Evolutionary conservation across 108 stramenopile genomes (phyloP), one percentile per base, ranked within the genome.

Genomic region (Pseudonitzschia pungens): DNA sequence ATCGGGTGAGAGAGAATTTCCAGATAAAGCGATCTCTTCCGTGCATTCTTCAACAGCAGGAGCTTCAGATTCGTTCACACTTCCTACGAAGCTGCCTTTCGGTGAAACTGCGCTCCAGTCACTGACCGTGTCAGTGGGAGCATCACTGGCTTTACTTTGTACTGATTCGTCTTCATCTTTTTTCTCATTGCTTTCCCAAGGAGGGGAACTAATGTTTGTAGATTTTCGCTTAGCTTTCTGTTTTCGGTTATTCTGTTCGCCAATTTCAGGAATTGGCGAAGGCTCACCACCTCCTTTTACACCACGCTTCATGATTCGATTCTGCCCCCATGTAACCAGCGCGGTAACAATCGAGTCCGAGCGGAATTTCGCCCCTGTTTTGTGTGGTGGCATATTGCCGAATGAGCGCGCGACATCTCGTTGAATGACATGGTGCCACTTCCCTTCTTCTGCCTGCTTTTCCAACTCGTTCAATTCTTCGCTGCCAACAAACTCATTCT

Each of bases 331-430:
- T 9, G 89, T 83, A n/a, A 92, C 90, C 24, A 95, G 82, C 18
- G 94, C 94, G 14, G 88, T 74, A 12, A 95, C 91, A 60, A 95
- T 95, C 5, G 91, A 92, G 70, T 95, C 91, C 40, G 84, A 79
- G 56, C 86, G 68, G 21, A 87, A 79, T 10, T 78, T 80, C 29
- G 88, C 85, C 14, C 89, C 89, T 20, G 87, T 88, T 69, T 92
- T 95, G 64, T 95, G 94, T 16, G 94, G 94, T 27, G 94, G 94
- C 84, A 95, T 85, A 60, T 91, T 95, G 18, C 94, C 94, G 70
- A 95, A 95, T 7, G 89, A 80, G 33, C 94, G 76, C 22, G 73
- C 72, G 4, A 95, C 91, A 74, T 95, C 94, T 31, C 94, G 76
- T 78, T 89, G 74, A 62, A 95, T 95, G n/a, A 89, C 80, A 32